Evolutionary conservation across 202 grass and related monocot genomes (phyloP), one percentile per base, ranked within the genome.

Genomic region (Sporobolus alterniflorus): DNA sequence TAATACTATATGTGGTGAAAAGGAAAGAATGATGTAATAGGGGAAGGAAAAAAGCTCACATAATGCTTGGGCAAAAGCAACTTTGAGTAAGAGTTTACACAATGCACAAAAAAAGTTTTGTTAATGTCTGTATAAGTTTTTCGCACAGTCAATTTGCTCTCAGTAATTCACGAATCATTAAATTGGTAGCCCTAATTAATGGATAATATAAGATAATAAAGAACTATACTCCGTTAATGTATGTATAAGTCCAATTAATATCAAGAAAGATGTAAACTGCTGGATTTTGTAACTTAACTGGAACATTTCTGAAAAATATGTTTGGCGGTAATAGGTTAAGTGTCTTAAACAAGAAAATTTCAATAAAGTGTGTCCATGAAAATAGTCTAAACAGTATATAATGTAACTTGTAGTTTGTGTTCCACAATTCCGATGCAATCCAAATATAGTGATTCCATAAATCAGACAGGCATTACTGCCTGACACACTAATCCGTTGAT

Each of bases 1-100:
- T 90, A 90, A 84, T 69, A 84, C 24, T 82, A 84, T 73, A 87
- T 56, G 48, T 82, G 68, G 75, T 89, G 71, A 96, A 92, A 76
- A 82, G 31, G 54, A 61, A 87, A 90, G 68, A 40, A 91, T 84
- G 74, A 88, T 52, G 39, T 49, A 83, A 79, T 50, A 80, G 26
- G 71, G 57, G 20, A 49, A 73, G 77, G 41, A 62, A 56, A 49
- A 68, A 43, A 42, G 64, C 14, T 29, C 34, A 24, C 64, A 71
- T 69, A 64, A 55, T 42, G 74, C 29, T 83, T 79, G 73, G 40
- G 61, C 5, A 74, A 71, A 20, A 36, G 28, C 34, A 86, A 62
- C 15, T 52, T 68, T 74, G 73, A 41, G 30, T 25, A 76, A 48
- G 12, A 71, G 30, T 49, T 50, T 36, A 62, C 44, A 64, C 15